Base-by-base conservation (phyloP, 176 grass and related monocot genomes). In the Zoysia japonica region DNA sequence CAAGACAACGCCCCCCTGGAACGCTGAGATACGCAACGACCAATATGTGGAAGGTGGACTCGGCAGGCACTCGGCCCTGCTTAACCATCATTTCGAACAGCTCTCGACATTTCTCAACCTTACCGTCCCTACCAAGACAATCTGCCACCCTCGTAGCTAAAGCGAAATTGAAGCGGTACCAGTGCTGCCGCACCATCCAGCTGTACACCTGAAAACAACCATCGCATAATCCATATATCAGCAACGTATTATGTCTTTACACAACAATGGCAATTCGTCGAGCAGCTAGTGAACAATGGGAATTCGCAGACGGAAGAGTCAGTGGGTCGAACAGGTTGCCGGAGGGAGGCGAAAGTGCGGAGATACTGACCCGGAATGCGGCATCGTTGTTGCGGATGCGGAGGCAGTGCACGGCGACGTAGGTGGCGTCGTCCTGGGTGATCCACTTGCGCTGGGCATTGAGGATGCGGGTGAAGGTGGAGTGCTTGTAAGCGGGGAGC, bases 361-460 rank as follows among this genome's bases (percentile, higher is more conserved):
- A 50, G 80, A 12, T 43, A 88, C 85, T 72, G 5, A 99, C 92
- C 92, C 92, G 67, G 78, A 95, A 93, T n/a, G 88, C 90, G 12
- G 92, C 88, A 80, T 93, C 92, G 51, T 99, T 95, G 69, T 95
- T 85, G 70, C 96, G 92, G 82, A 91, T 95, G 62, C 96, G 85
- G 74, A 99, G 85, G 71, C 90, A 99, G 37, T 99, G 96, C 41
- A 93, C 92, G 4, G 79, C 54, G 17, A 99, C 67, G 85, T 99
- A 99, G 78, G 96, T 99, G 59, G 86, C 78, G 72, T 99, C 96
- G 8, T 99, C 92, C 76, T 95, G 96, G 12, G 65, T 89, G 70
- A 99, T 70, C 96, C 96, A 99, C 76, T 99, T 95, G 53, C 88
- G 86, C 86, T 99, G 96, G 40, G 90, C 96, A 65, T 99, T 99